phyloP scores from a whole-genome alignment of 306 rosid species.

The Arachis hypogaea region DNA sequence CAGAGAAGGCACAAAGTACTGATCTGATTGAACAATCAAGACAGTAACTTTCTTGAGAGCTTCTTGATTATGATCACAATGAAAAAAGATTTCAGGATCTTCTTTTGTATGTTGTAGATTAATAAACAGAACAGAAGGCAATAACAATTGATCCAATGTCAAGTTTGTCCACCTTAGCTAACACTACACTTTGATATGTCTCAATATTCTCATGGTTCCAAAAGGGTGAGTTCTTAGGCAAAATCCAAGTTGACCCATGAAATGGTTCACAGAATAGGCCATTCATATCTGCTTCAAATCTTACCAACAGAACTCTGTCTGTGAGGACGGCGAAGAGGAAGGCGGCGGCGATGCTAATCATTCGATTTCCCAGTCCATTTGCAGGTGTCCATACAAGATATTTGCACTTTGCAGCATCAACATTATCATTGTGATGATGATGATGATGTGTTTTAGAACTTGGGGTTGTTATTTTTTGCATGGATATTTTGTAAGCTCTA shows the following conservation, averaged over 20 bases:
- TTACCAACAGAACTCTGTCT: conserved; percentile 53
- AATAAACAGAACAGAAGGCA: conserved; percentile 46
- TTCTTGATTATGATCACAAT: conserved; percentile 57
- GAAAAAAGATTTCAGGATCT: conserved; percentile 54
- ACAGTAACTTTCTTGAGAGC: conserved; percentile 45
- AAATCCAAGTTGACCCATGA: conserved; percentile 60
- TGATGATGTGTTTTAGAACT: conserved; percentile 28
- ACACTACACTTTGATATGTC: conserved; percentile 44
- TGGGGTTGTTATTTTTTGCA: conserved; percentile 33
- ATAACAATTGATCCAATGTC: conserved; percentile 16
- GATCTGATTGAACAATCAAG: conserved; percentile 55
- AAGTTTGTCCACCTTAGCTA: conserved; percentile 42
- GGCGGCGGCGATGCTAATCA: conserved; percentile 53
- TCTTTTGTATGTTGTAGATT: conserved; percentile 43
- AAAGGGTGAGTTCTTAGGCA: conserved; percentile 51
- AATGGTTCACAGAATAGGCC: conserved; percentile 70
- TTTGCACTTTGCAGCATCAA: conserved; percentile 37
- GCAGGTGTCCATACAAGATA: conserved; percentile 54
- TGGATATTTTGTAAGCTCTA: conserved; percentile 41
- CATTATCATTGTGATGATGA: not conserved
- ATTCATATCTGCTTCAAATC: conserved; percentile 51
- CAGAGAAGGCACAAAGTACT: conserved; percentile 65
- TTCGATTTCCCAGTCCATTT: conserved; percentile 68
- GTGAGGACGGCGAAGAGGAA: conserved; percentile 69
- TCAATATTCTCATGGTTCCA: conserved; percentile 36